phyloP scores from a whole-genome alignment of 495 filamentous ascomycete genomes.

The Physcia stellaris region DNA sequence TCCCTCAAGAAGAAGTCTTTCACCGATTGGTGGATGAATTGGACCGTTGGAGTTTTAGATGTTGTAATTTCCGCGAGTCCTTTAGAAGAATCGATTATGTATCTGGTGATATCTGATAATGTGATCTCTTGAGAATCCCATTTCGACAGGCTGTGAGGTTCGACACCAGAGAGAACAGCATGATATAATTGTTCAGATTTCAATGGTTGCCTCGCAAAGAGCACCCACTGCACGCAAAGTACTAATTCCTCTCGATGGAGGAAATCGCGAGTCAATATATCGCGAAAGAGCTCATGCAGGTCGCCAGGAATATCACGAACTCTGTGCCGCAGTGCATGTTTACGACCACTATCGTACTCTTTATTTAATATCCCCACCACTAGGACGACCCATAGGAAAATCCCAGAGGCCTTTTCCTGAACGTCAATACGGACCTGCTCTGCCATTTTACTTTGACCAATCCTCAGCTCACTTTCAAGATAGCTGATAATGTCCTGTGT shows the following conservation, averaged over 20 bases:
- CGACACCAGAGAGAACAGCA: slow-evolving; percentile 21
- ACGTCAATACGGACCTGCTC: slow-evolving; percentile 8
- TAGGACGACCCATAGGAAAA: slow-evolving; percentile 26
- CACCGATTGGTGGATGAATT: slow-evolving; percentile 39
- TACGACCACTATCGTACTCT: slow-evolving; percentile 17
- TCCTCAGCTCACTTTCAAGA: slow-evolving; percentile 8
- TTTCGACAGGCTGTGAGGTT: slow-evolving; percentile 1
- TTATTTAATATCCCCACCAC: slow-evolving; percentile 22
- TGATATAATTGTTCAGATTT: slow-evolving; percentile 24
- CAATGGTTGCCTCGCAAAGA: slow-evolving; percentile 22
- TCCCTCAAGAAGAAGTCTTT: slow-evolving; percentile 23
- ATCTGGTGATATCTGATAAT: slow-evolving; percentile 13
- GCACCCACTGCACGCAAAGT: slow-evolving; percentile 27
- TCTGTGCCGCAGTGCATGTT: slow-evolving; percentile 7
- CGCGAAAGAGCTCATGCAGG: slow-evolving; percentile 21
- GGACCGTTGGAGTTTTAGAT: slow-evolving; percentile 17
- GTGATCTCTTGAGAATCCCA: slow-evolving; percentile 1
- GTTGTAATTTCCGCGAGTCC: slow-evolving; percentile 28
- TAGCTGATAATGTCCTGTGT: slow-evolving; percentile 10
- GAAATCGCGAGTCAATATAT: slow-evolving; percentile 23
- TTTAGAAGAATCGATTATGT: slow-evolving; percentile 26
- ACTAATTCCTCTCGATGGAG: slow-evolving; percentile 18
- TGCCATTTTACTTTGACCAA: slow-evolving; percentile 2
- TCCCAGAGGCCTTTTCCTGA: slow-evolving; percentile 6
- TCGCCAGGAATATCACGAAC: slow-evolving; percentile 21